phyloP scores from a whole-genome alignment of 768 basidiomycete genomes.

The Boletus edulis region DNA sequence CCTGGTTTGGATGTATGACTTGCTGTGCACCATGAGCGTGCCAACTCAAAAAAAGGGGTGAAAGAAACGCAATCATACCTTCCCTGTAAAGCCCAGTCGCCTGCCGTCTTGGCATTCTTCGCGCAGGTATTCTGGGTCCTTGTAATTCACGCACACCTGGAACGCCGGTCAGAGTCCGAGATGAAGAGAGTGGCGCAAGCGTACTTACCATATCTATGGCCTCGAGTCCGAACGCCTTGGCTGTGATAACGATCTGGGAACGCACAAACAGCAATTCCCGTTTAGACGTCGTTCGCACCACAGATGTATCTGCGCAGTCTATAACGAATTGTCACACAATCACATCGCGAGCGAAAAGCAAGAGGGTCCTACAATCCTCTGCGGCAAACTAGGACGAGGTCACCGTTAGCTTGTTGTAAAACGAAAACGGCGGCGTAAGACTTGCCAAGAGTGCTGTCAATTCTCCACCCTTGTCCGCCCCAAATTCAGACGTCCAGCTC shows the following conservation, averaged over 20 bases:
- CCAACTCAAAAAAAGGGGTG: background rate
- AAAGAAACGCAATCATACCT: constrained; percentile 43
- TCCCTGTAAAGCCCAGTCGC: constrained; percentile 87
- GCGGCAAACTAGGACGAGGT: constrained; percentile 71
- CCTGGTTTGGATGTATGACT: constrained; percentile 91
- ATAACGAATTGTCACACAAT: constrained; percentile 1
- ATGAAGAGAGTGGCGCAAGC: background rate
- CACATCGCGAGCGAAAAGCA: background rate
- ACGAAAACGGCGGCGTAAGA: background rate
- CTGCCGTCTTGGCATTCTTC: constrained; percentile 81
- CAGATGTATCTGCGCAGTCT: constrained; percentile 90
- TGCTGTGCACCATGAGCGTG: constrained; percentile 49
- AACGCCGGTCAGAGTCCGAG: background rate
- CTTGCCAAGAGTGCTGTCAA: constrained; percentile 61
- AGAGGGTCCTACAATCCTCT: constrained; percentile 72
- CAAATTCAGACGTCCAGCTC: constrained; percentile 54
- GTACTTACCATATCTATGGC: constrained; percentile 91
- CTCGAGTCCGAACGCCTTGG: constrained; percentile 78
- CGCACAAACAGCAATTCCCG: constrained; percentile 81
- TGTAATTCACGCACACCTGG: constrained; percentile 88
- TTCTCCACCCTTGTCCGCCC: constrained; percentile 44
- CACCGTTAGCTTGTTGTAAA: background rate
- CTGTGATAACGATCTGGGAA: constrained; percentile 75
- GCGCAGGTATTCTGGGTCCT: constrained; percentile 59
- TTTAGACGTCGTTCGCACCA: constrained; percentile 72